Evolutionary conservation across 345 rosid genomes (phyloP).

Genomic region (Erysimum cheiranthoides): DNA sequence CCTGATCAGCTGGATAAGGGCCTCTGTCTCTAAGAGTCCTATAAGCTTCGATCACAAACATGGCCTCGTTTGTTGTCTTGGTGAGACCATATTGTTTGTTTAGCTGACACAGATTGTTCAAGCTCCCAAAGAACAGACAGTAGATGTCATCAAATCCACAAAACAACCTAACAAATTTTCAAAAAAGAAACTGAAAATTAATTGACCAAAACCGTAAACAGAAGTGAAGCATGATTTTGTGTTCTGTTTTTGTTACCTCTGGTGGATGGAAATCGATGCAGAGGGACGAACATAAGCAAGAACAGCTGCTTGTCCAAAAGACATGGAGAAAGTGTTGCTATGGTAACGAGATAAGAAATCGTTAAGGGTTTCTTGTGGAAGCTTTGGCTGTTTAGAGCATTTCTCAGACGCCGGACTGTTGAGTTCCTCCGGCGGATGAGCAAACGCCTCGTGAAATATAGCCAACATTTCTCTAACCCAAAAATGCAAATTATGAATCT

Average conservation of each 20-base stretch:
- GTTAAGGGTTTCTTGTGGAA: constrained; percentile 62
- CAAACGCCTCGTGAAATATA: constrained; percentile 74
- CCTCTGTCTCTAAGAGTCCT: constrained; percentile 91
- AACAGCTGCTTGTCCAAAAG: constrained; percentile 71
- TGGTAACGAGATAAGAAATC: constrained; percentile 69
- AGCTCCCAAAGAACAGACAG: constrained; percentile 81
- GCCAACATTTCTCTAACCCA: constrained; percentile 55
- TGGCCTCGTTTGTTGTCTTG: constrained; percentile 77
- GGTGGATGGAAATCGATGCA: constrained; percentile 46
- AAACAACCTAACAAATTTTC: constrained; percentile 48
- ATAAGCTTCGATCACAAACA: constrained; percentile 86
- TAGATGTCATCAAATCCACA: constrained; percentile 82
- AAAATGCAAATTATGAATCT: not conserved
- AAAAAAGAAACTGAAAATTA: not conserved
- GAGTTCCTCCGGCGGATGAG: constrained; percentile 95
- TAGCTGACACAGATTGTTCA: constrained; percentile 71
- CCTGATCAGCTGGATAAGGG: constrained; percentile 95
- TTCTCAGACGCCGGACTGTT: constrained; percentile 77
- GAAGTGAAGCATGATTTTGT: not conserved
- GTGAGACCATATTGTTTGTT: constrained; percentile 81
- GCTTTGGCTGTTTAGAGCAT: constrained; percentile 62
- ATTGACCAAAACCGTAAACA: not conserved
- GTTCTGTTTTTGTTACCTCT: constrained; percentile 54
- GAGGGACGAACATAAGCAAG: constrained; percentile 67
- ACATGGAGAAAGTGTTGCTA: constrained; percentile 66